Evolutionary conservation across 305 asterid genomes (phyloP), one percentile per base, ranked within the genome.

Genomic region (Fraxinus baroniana): DNA sequence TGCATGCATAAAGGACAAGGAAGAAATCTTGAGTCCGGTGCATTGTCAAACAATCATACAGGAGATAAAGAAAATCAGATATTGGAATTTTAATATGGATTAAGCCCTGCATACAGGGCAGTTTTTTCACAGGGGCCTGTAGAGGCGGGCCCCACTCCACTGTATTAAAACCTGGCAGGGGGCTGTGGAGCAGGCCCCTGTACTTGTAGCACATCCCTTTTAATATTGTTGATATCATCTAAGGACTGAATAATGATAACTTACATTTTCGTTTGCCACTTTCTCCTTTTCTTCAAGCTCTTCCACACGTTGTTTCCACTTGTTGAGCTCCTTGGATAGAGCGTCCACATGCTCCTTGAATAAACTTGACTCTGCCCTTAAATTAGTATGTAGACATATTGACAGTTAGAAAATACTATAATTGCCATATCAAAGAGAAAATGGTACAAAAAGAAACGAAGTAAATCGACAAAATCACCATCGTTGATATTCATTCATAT

Each of bases 221-320:
- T 49, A 64, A 70, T 39, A 79, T 57, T 62, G 82, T 70, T 80
- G 76, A 80, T 49, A 46, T 79, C 78, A 77, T 76, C 24, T 66
- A 78, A 80, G 73, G 68, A 62, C 75, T 66, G 15, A 78, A 64
- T 82, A 77, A 49, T 55, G 74, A 68, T n/a, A 39, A 88, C 89
- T 81, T 87, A 94, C 99, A 92, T 95, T 95, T 84, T 93, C 97
- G 82, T 95, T 94, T 82, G 99, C 99, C 75, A 92, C 91, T 93
- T 94, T 92, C 89, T 93, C 99, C 89, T 93, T 94, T 89, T 93
- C 95, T 86, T 94, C 94, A 71, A 94, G 96, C 83, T 94, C 99
- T 86, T 94, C 94, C 35, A 88, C 95, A 62, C 81, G 94, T 66
- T 86, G 92, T 86, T 87, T 94, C 92, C 91, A 94, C n/a, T 90